Percentiles rank a stretch among this genome's conserved stretches.
These are phyloP conservation scores for Ambrosia trifida DNA, from an alignment of 129 eudicot genomes.

Conservation along the genomic window DNA sequence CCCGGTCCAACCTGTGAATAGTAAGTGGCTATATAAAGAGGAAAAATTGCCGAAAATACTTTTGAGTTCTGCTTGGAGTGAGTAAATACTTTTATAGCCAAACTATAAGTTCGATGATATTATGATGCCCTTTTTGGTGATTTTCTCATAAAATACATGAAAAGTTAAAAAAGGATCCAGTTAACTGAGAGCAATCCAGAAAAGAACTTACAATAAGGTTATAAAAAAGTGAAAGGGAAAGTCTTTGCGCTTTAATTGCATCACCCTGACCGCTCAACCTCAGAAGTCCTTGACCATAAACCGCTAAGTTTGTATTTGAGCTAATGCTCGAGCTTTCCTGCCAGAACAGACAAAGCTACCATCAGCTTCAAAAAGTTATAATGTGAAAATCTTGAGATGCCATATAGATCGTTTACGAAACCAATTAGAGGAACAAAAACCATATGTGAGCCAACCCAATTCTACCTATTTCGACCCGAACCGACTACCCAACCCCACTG, in stretches of 20 bases:
- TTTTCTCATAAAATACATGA: conserved; percentile 3
- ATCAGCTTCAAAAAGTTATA: conserved; percentile 15
- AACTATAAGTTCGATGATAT: not conserved
- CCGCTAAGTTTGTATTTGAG: conserved; percentile 87
- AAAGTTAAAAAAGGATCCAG: not conserved
- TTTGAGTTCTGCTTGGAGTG: not conserved
- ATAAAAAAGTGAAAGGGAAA: conserved; percentile 79
- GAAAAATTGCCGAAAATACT: not conserved
- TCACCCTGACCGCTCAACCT: conserved; percentile 86
- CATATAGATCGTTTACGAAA: not conserved
- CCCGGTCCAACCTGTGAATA: conserved; percentile 77
- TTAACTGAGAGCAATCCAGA: not conserved
- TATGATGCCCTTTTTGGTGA: not conserved
- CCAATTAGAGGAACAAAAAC: not conserved
- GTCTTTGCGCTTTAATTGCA: conserved; percentile 83
- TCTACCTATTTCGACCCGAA: conserved; percentile 1
- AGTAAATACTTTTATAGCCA: not conserved
- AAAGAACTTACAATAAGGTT: conserved; percentile 71
- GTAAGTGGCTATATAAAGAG: conserved; percentile 9
- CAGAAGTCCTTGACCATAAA: conserved; percentile 90
- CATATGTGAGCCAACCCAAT: not conserved
- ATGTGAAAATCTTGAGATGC: not conserved
- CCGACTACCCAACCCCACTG: not conserved
- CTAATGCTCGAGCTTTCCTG: conserved; percentile 80
- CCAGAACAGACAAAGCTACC: conserved; percentile 21